Evolutionary conservation across 2,329 filamentous ascomycete genomes (phyloP), one percentile per base, ranked within the genome.

Genomic region (Colletotrichum spaethianum): DNA sequence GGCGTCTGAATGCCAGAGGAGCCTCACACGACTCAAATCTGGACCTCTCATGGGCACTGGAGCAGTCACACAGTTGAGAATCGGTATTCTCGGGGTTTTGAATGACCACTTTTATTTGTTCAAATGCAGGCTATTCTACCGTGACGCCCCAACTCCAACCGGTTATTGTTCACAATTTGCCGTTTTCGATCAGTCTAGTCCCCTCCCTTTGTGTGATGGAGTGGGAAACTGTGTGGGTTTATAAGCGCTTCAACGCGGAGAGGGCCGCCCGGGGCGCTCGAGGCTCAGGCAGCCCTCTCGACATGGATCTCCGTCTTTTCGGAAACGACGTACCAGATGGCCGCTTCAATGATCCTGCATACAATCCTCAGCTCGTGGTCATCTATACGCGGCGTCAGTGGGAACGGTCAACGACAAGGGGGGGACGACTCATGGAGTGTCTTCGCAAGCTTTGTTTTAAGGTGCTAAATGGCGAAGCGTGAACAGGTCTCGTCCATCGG

Each of bases 261-360:
- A 33, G 14, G 26, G 26, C 20, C 23, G 3, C n/a, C 59, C 28
- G 6, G 20, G 36, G 20, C 36, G 16, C 33, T 55, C 46, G 9
- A 53, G 40, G 48, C 46, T 73, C 63, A 61, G 46, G 59, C 50
- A 16, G 70, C 42, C 70, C 61, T 69, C 53, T 72, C 70, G 36
- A 74, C 72, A 28, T 76, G 77, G 67, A 85, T 76, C 63, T 84
- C 81, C 50, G 85, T 80, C 69, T 84, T 81, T 74, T 89, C 84
- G 16, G 82, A 85, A 50, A 83, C 82, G 5, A 86, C 87, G 76
- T 88, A 95, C 90, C 92, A 96, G 28, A 92, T 89, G 4, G 92
- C 93, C 3, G 94, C 93, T 75, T 91, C 89, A 67, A 96, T 90
- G 75, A 97, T 93, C 75, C 86, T 84, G 79, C 90, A 88, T 4